phyloP scores from a whole-genome alignment of 2,329 filamentous ascomycete genomes.

The Penicillium sclerotigenum region DNA sequence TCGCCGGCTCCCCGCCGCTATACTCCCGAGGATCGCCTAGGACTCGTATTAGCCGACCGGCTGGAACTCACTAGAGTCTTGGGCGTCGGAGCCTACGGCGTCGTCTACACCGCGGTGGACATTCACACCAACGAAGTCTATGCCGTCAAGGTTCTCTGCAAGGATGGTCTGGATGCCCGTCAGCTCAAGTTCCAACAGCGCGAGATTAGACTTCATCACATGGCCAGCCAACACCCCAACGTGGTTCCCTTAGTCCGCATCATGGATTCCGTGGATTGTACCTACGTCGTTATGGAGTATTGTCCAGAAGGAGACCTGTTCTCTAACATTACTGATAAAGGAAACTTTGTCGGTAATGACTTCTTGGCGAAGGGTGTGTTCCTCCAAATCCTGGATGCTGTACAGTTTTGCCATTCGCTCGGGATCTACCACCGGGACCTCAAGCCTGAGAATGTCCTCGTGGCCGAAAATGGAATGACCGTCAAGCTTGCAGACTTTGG shows the following conservation, averaged over 20 bases:
- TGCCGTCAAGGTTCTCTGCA: slow-evolving; percentile 96
- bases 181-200: slow-evolving; percentile 88
- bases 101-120: slow-evolving; percentile 88
- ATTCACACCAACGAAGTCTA: slow-evolving; percentile 77
- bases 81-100: slow-evolving; percentile 92
- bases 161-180: slow-evolving; percentile 81
- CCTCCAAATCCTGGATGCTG: slow-evolving; percentile 92
- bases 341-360: slow-evolving; percentile 91
- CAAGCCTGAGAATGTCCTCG: slow-evolving; percentile 97
- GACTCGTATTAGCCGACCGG: slow-evolving; percentile 75
- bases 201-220: slow-evolving; percentile 88
- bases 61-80: slow-evolving; percentile 81
- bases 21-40: slow-evolving; percentile 79
- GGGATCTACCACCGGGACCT: slow-evolving; percentile 97
- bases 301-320: slow-evolving; percentile 97
- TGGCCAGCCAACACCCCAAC: slow-evolving; percentile 84
- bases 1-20: slow-evolving; percentile 51
- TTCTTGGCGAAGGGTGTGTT: slow-evolving; percentile 81
- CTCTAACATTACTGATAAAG: slow-evolving; percentile 92
- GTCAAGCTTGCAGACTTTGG: slow-evolving; percentile 98
- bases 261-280: slow-evolving; percentile 85
- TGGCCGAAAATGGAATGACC: slow-evolving; percentile 80
- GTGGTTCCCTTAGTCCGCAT: slow-evolving; percentile 93
- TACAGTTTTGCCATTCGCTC: slow-evolving; percentile 87
- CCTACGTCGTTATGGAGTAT: slow-evolving; percentile 94